Evolutionary conservation across 148 eudicot genomes (phyloP).

Genomic region (Simmondsia chinensis): DNA sequence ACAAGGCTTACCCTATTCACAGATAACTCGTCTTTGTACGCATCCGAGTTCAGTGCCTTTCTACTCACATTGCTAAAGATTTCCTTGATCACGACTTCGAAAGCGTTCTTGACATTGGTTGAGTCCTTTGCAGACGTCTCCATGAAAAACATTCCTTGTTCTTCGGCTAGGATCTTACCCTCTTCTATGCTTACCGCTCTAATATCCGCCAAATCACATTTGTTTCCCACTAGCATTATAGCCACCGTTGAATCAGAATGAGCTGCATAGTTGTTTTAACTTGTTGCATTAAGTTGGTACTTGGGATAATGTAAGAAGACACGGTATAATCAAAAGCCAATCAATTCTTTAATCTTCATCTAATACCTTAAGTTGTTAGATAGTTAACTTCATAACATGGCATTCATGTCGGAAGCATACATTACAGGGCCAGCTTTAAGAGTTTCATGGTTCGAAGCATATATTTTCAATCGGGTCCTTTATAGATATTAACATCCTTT

Average conservation of each 20-base stretch:
- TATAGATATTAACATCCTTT: too few species aligned
- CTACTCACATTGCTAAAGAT: slow-evolving; percentile 52
- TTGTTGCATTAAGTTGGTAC: too few species aligned
- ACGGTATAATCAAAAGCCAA: too few species aligned
- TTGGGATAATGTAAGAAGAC: too few species aligned
- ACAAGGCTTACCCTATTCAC: slow-evolving; percentile 58
- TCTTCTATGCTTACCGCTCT: slow-evolving; percentile 53
- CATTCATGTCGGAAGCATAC: too few species aligned
- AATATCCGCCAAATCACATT: slow-evolving; percentile 51
- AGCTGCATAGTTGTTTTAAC: too few species aligned
- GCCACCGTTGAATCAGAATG: slow-evolving; percentile 70
- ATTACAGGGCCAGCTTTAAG: too few species aligned
- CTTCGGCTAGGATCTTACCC: slow-evolving; percentile 61
- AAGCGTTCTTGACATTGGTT: slow-evolving; percentile 53
- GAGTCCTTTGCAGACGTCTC: slow-evolving; percentile 78
- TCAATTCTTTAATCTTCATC: too few species aligned
- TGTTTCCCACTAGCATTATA: slow-evolving; percentile 60
- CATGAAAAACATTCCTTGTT: slow-evolving; percentile 61
- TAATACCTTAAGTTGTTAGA: too few species aligned
- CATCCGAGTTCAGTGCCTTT: slow-evolving; percentile 53
- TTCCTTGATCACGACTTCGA: slow-evolving; percentile 55
- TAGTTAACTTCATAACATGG: too few species aligned
- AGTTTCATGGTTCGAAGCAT: too few species aligned
- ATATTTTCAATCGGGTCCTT: too few species aligned
- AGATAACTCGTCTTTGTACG: slow-evolving; percentile 57